Evolutionary conservation across 2,329 filamentous ascomycete genomes (phyloP), one percentile per base, ranked within the genome.

Genomic region (Fusarium hainanense): DNA sequence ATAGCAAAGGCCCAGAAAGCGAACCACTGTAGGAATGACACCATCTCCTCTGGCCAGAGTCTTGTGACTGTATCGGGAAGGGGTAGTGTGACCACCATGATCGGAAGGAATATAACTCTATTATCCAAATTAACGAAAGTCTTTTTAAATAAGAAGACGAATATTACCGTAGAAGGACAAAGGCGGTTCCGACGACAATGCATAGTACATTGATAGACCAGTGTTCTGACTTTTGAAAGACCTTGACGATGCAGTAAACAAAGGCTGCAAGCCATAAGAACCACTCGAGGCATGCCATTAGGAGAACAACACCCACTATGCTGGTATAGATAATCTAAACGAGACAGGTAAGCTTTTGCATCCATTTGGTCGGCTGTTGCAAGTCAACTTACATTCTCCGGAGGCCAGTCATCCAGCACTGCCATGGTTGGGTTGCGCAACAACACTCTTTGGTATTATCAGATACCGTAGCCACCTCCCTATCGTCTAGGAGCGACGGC

Each of bases 221-320:
- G 77, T 93, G 92, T 74, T 97, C 93, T 21, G 95, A 94, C 79
- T 98, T 98, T 69, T 89, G 85, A 75, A 92, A 97, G 30, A 95
- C 94, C 79, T 98, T 97, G 76, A 89, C 83, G 3, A 98, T 84
- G 77, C 95, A 98, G 81, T 98, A 98, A 68, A 96, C 78, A 77
- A 98, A 98, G 6, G 95, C 94, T n/a, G 92, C 89, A 42, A 98
- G 86, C 93, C 94, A 98, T 16, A 98, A 87, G 65, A 97, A 90
- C 94, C 96, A 98, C 82, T 98, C 95, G 11, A 98, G 84, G 30
- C 94, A 85, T 4, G 95, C 95, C 63, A 92, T 92, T 25, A 96
- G 75, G 90, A 98, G 93, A 51, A 98, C 84, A 9, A 91, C 80
- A 20, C 93, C 93, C 37, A 98, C 87, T 71, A 98, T 91, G 58